A percentile compares a stretch with the other conserved stretches of the same genome.
Evolutionary conservation across 2,329 filamentous ascomycete genomes (phyloP).

Genomic region (Myriosclerotinia scirpicola): DNA sequence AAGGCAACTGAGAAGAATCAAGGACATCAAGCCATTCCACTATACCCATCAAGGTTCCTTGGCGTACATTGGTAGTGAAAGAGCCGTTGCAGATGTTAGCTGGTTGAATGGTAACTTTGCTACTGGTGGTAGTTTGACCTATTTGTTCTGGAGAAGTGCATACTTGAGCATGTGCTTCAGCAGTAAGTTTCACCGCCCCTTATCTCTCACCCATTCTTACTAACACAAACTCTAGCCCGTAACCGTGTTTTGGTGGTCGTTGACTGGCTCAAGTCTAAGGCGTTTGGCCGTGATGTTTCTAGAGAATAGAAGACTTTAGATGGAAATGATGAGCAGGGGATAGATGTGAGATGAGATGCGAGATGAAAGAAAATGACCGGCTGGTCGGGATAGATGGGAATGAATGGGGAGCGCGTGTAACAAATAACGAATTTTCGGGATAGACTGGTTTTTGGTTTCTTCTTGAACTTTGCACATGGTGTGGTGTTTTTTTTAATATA

Average conservation of each 20-base stretch:
- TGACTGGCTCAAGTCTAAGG: constrained; percentile 96
- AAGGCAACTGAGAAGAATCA: constrained; percentile 82
- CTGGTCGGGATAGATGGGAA: constrained; percentile 18
- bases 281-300: constrained; percentile 93
- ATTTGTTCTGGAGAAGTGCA: constrained; percentile 96
- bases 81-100: constrained; percentile 93
- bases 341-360: background rate
- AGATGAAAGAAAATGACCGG: constrained; percentile 4
- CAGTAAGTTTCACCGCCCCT: constrained; percentile 63
- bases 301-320: constrained; percentile 58
- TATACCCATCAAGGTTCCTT: constrained; percentile 97
- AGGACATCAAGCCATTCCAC: constrained; percentile 95
- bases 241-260: constrained; percentile 91
- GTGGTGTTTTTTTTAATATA: constrained; percentile 29
- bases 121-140: constrained; percentile 88
- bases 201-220: constrained; percentile 17
- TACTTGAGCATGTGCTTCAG: constrained; percentile 99
- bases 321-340: background rate
- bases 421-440: constrained; percentile 22
- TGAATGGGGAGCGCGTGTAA: constrained; percentile 21
- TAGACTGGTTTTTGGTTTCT: constrained; percentile 18
- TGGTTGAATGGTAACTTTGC: constrained; percentile 98
- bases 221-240: constrained; percentile 59
- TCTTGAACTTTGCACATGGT: background rate
- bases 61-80: constrained; percentile 97